Conservation (phyloP, 2,329 filamentous ascomycete species). For the Endocalyx cinctus region DNA sequence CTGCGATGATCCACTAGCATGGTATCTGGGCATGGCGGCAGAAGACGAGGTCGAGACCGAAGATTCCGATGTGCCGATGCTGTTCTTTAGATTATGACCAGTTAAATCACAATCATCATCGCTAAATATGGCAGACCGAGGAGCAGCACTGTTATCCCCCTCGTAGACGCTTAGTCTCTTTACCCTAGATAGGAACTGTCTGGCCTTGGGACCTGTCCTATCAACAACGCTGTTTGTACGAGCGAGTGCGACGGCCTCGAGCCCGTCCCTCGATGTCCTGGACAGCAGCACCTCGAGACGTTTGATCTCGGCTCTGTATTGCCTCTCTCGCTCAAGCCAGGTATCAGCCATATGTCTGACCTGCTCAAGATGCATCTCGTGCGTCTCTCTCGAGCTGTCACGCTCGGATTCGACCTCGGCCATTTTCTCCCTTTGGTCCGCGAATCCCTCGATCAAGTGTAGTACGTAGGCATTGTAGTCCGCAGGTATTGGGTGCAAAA, state of each 20-base stretch:
- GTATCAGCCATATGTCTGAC: constrained; percentile 33
- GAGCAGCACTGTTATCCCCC: too few relatives aligned
- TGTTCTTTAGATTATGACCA: too few relatives aligned
- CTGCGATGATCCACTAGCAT: too few relatives aligned
- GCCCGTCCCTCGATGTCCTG: constrained; percentile 30
- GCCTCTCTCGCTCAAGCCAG: constrained; percentile 32
- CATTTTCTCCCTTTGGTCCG: constrained; percentile 26
- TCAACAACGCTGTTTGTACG: constrained; percentile 38
- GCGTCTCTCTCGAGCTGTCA: constrained; percentile 22
- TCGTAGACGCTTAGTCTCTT: constrained; percentile 21
- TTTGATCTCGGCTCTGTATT: constrained; percentile 35
- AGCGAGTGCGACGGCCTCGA: constrained; percentile 40
- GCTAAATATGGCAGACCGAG: too few relatives aligned
- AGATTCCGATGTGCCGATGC: too few relatives aligned
- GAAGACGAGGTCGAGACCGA: too few relatives aligned
- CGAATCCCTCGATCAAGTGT: constrained; percentile 33
- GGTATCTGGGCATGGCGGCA: too few relatives aligned
- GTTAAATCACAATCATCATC: too few relatives aligned
- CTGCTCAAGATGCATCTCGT: constrained; percentile 27
- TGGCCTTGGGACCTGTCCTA: constrained; percentile 26
- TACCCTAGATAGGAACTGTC: constrained; percentile 26
- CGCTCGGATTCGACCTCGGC: constrained; percentile 19
- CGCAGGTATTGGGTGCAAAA: constrained; percentile 31
- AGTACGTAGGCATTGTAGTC: constrained; percentile 40
- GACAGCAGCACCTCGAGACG: constrained; percentile 33